Conservation (phyloP, 192 early-diverging fungal species). For the Allomyces macrogynus region DNA sequence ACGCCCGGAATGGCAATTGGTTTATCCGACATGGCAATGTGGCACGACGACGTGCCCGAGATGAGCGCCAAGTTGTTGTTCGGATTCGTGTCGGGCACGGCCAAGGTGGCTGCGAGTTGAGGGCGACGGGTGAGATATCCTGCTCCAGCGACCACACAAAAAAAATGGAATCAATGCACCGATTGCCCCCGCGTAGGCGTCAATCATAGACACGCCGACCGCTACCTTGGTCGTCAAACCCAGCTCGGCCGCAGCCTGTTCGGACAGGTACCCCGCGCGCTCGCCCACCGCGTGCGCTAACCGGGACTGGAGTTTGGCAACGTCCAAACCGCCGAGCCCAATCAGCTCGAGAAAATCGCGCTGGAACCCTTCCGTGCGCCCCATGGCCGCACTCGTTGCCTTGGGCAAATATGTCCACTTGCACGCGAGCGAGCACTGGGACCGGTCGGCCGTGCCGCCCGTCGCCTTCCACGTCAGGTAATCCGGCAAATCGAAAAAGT, state of each 20-base stretch:
- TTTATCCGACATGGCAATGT: constrained; percentile 27
- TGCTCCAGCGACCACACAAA: neutral
- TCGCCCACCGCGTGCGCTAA: constrained; percentile 14
- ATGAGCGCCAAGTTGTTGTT: constrained; percentile 32
- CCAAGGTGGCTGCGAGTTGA: no score
- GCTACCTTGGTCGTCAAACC: constrained; percentile 26
- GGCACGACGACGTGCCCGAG: constrained; percentile 52
- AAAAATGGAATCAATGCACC: constrained; percentile 31
- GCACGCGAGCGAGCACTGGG: constrained; percentile 41
- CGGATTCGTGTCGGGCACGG: neutral
- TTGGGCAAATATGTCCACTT: constrained; percentile 39
- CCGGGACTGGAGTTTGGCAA: constrained; percentile 16
- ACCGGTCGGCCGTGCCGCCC: constrained; percentile 18
- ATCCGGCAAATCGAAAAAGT: constrained; percentile 54
- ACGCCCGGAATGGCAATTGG: constrained; percentile 37
- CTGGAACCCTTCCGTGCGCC: constrained; percentile 25
- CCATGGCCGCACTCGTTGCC: constrained; percentile 4
- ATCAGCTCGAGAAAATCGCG: constrained; percentile 26
- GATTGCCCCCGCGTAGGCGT: constrained; percentile 52
- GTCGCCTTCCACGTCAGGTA: constrained; percentile 47
- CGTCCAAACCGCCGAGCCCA: constrained; percentile 27
- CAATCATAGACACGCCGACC: constrained; percentile 46
- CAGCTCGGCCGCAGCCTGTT: constrained; percentile 27
- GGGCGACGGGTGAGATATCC: no score
- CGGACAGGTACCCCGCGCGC: constrained; percentile 14